Evolutionary conservation across 257 asterid species (phyloP).

Genomic region (Fraxinus pennsylvanica): DNA sequence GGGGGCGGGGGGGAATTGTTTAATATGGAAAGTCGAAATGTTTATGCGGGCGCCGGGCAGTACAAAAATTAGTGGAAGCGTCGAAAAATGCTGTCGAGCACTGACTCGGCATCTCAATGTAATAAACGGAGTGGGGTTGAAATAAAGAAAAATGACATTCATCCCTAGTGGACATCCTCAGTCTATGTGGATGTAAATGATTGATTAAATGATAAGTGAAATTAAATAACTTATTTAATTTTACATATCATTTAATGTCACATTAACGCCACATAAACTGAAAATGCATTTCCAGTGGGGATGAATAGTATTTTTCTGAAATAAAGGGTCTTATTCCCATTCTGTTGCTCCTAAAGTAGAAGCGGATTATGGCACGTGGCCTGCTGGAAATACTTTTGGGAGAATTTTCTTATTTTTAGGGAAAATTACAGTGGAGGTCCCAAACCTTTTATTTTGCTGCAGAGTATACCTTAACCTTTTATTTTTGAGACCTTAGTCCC

Average conservation of each 20-base stretch:
- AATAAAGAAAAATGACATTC: neutral
- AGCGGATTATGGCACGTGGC: neutral
- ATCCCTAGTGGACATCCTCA: too few relatives aligned
- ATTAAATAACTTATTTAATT: too few relatives aligned
- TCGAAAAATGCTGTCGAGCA: constrained; percentile 58
- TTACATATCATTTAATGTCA: too few relatives aligned
- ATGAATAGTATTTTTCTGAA: too few relatives aligned
- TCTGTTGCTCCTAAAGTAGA: neutral
- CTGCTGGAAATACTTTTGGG: neutral
- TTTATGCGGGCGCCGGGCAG: neutral
- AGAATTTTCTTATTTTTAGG: neutral
- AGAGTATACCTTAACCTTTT: too few relatives aligned
- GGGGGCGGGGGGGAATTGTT: neutral
- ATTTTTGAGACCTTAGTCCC: too few relatives aligned
- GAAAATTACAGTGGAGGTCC: too few relatives aligned
- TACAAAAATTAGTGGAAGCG: constrained; percentile 26
- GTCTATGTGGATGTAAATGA: too few relatives aligned
- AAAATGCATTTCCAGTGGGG: too few relatives aligned
- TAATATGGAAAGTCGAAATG: constrained; percentile 2
- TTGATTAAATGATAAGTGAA: too few relatives aligned
- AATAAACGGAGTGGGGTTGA: constrained; percentile 22
- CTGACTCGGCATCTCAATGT: constrained; percentile 47
- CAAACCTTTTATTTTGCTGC: too few relatives aligned
- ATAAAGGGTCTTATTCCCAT: neutral
- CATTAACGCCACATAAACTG: too few relatives aligned